Conservation (phyloP, 2,329 filamentous ascomycete genomes). For the Aspergillus ustus region DNA sequence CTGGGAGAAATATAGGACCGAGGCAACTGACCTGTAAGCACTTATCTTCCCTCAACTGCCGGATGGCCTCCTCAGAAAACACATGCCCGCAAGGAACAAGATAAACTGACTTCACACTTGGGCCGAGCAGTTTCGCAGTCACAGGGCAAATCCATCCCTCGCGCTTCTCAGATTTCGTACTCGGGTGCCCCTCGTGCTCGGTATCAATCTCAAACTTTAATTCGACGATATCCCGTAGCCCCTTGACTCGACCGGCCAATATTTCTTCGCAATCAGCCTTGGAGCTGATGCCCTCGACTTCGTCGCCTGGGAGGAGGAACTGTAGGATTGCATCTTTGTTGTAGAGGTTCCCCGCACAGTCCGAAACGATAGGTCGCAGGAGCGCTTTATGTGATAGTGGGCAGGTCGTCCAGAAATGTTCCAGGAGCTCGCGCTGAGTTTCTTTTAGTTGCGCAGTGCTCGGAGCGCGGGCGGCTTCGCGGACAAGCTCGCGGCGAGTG, state of each 20-base stretch:
- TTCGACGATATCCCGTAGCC: constrained; percentile 83
- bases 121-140: constrained; percentile 82
- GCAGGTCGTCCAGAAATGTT: constrained; percentile 85
- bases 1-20: background rate
- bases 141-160: constrained; percentile 82
- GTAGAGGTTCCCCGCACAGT: constrained; percentile 82
- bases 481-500: constrained; percentile 92
- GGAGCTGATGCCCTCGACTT: constrained; percentile 57
- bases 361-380: constrained; percentile 77
- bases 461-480: constrained; percentile 81
- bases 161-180: constrained; percentile 47
- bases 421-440: constrained; percentile 79
- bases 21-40: constrained; percentile 57
- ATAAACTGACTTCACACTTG: constrained; percentile 80
- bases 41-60: constrained; percentile 71
- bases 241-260: constrained; percentile 69
- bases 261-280: constrained; percentile 66
- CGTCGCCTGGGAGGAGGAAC: constrained; percentile 62
- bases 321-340: constrained; percentile 91
- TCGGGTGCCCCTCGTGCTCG: constrained; percentile 44
- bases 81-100: constrained; percentile 94
- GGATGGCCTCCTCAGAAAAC: constrained; percentile 84
- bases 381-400: constrained; percentile 81
- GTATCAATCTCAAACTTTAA: constrained; percentile 71
- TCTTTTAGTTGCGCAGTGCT: constrained; percentile 89